A percentile compares a stretch with the other conserved stretches of the same genome.
Conservation (phyloP, 352 stramenopile genomes). For the Phytophthora agathidicida region DNA sequence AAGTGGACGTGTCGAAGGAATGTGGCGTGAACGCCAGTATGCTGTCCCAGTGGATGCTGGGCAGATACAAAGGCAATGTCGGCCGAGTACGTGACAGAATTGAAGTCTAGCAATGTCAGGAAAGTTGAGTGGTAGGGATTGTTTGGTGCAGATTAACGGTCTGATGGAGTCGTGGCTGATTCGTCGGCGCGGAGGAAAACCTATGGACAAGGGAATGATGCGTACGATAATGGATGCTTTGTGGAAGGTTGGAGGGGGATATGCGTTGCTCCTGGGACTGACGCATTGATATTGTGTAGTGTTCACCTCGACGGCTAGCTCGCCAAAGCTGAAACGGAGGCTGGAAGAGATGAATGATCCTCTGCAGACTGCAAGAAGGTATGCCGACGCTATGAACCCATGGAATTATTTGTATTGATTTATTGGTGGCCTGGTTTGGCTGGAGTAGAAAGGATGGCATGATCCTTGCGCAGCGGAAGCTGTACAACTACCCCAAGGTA, state of each 20-base stretch:
- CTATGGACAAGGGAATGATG: constrained; percentile 78
- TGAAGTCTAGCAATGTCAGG: not conserved
- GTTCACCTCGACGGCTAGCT: constrained; percentile 57
- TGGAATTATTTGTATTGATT: not conserved
- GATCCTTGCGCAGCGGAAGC: constrained; percentile 53
- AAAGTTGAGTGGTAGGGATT: constrained; percentile 1
- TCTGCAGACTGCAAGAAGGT: constrained; percentile 49
- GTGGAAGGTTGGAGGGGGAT: not conserved
- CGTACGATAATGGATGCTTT: constrained; percentile 27
- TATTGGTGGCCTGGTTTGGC: not conserved
- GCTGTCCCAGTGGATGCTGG: constrained; percentile 89
- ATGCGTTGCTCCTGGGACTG: no score
- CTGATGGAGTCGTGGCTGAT: constrained; percentile 89
- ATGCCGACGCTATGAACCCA: not conserved
- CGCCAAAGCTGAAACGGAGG: constrained; percentile 73
- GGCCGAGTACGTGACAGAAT: constrained; percentile 49
- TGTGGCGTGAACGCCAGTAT: constrained; percentile 87
- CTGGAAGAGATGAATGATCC: constrained; percentile 63
- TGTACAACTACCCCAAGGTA: constrained; percentile 84
- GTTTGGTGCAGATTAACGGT: constrained; percentile 67
- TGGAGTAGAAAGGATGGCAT: constrained; percentile 33
- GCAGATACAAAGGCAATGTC: constrained; percentile 86
- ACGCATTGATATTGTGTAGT: constrained; percentile 24
- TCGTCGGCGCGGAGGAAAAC: constrained; percentile 76
- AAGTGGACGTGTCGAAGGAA: constrained; percentile 87